Conservation (phyloP, 129 eudicot species). For the Scalesia atractyloides region DNA sequence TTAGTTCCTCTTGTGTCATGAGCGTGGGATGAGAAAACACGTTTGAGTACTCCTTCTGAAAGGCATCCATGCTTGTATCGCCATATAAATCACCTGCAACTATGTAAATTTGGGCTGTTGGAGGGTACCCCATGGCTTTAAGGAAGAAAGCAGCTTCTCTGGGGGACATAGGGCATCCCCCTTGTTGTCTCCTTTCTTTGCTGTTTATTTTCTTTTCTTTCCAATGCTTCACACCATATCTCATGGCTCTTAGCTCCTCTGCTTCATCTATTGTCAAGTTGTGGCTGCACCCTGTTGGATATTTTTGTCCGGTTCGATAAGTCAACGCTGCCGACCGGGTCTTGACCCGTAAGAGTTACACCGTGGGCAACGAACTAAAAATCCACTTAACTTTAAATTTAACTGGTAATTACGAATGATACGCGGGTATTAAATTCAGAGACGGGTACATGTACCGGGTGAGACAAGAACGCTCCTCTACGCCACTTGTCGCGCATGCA, state of each 20-base stretch:
- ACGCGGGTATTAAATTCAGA: too few species aligned
- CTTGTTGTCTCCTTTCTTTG: constrained; percentile 57
- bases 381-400: too few species aligned
- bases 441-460: too few species aligned
- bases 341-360: too few species aligned
- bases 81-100: constrained; percentile 94
- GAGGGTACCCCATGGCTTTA: constrained; percentile 88
- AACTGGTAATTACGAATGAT: too few species aligned
- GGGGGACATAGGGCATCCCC: constrained; percentile 95
- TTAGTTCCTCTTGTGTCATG: constrained; percentile 63
- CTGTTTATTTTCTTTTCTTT: constrained; percentile 90
- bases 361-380: too few species aligned
- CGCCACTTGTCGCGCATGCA: too few species aligned
- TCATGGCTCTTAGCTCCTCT: constrained; percentile 72
- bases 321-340: too few species aligned
- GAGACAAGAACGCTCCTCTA: too few species aligned
- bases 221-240: constrained; percentile 82
- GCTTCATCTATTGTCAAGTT: constrained; percentile 60
- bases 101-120: constrained; percentile 65
- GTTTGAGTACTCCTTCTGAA: constrained; percentile 60
- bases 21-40: constrained; percentile 73
- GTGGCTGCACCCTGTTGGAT: constrained; percentile 95
- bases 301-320: too few species aligned
- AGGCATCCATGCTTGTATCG: constrained; percentile 60
- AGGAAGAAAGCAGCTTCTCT: constrained; percentile 88